Evolutionary conservation across 257 asterid genomes (phyloP).

Genomic region (Knoxia roxburghii): DNA sequence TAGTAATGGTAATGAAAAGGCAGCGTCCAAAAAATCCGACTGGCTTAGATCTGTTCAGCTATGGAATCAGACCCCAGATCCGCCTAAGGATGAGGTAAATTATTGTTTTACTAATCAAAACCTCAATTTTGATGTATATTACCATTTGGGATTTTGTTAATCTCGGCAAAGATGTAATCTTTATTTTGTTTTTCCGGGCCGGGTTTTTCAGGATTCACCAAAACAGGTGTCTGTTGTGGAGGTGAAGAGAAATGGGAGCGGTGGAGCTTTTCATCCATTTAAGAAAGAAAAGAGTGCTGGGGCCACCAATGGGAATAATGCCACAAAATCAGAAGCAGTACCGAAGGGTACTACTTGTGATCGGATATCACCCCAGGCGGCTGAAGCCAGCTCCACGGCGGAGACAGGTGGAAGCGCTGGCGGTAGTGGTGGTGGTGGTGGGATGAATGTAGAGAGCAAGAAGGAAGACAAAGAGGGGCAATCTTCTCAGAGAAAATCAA

Average conservation of each 20-base stretch:
- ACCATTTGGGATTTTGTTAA: slow-evolving; percentile 14
- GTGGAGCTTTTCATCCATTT: slow-evolving; percentile 71
- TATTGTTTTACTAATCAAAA: background rate
- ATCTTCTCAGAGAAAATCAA: slow-evolving; percentile 42
- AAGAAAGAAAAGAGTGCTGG: slow-evolving; percentile 39
- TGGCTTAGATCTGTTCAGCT: slow-evolving; percentile 49
- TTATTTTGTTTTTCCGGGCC: background rate
- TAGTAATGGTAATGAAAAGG: slow-evolving; percentile 1
- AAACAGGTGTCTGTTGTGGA: slow-evolving; percentile 34
- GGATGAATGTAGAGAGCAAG: slow-evolving; percentile 3
- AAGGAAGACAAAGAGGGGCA: slow-evolving; percentile 45
- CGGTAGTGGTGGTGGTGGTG: background rate
- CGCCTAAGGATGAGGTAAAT: slow-evolving; percentile 34
- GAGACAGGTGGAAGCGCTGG: too few species aligned
- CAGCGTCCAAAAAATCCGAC: slow-evolving; percentile 29
- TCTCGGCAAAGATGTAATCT: slow-evolving; percentile 18
- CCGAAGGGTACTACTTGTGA: slow-evolving; percentile 15
- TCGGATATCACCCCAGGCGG: slow-evolving; percentile 14
- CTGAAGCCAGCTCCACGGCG: slow-evolving; percentile 49
- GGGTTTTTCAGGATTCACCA: slow-evolving; percentile 27
- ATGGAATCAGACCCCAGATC: slow-evolving; percentile 45
- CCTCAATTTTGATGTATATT: slow-evolving; percentile 2
- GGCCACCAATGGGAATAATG: background rate
- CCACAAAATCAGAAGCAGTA: slow-evolving; percentile 1
- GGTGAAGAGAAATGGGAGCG: slow-evolving; percentile 39